Evolutionary conservation across 1,284 basidiomycete genomes (phyloP), one percentile per base, ranked within the genome.

Genomic region (Termitomyces sp.): DNA sequence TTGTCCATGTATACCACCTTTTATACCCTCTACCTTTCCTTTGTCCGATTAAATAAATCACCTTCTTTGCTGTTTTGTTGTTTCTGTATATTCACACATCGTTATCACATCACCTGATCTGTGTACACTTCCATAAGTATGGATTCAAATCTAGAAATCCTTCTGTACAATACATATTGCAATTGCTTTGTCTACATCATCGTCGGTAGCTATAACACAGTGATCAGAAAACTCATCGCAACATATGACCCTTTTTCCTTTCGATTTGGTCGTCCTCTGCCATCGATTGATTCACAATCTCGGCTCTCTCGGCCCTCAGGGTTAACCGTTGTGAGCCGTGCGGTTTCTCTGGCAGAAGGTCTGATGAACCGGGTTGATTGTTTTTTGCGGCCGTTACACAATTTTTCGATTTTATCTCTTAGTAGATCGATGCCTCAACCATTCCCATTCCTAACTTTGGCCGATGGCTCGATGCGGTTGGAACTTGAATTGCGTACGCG

Each of bases 141-240:
- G 24, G 6, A 36, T 47, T 39, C 24, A 5, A 21, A 2, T 28
- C 19, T 17, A 28, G 26, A 5, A 21, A 6, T 42, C 33, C 28
- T 30, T 46, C 15, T 55, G 54, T 55, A 55, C 28, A 52, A 36
- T 36, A n/a, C 24, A 19, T 46, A 55, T 53, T 21, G 33, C 43
- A 46, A 3, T 55, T 52, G 26, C 46, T 36, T 38, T 39, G 34
- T 49, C 26, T 19, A 33, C 39, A 39, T 41, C 39, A 47, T 7
- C 36, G 5, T 24, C 36, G 47, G 33, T 24, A 15, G 12, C 17
- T 33, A 13, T 38, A 15, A 13, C 15, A 13, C 24, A 26, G 24
- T 39, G 15, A 39, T 49, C 24, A 49, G 26, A 38, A 38, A 48
- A 28, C 15, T 39, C 26, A 30, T 39, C 26, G 3, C 46, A 48